phyloP scores from a whole-genome alignment of 345 rosid species.

The Clarkia xantiana region DNA sequence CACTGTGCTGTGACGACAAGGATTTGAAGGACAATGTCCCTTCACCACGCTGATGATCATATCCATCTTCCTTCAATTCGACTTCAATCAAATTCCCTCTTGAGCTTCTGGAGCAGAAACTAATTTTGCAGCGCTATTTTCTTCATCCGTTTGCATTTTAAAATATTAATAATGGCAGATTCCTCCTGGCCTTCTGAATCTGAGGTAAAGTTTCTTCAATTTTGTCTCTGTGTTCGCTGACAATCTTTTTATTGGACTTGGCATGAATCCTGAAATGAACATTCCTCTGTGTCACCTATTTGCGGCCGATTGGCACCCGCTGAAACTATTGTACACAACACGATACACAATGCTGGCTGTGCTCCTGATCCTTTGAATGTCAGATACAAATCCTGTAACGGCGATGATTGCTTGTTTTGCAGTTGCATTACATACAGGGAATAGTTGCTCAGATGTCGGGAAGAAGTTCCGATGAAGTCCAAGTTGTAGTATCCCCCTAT shows the following conservation, averaged over 20 bases:
- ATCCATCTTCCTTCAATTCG: too few relatives aligned
- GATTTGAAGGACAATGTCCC: too few relatives aligned
- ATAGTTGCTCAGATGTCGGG: conserved; percentile 50
- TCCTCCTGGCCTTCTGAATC: conserved; percentile 13
- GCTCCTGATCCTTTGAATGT: background rate
- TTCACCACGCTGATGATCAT: too few relatives aligned
- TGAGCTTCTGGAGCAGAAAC: too few relatives aligned
- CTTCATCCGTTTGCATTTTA: too few relatives aligned
- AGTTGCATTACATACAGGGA: conserved; percentile 31
- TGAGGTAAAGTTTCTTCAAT: conserved; percentile 7
- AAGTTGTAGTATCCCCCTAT: conserved; percentile 68
- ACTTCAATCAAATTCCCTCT: too few relatives aligned
- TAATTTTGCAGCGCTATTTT: too few relatives aligned
- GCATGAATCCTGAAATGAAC: background rate
- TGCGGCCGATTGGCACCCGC: too few relatives aligned
- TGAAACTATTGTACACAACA: too few relatives aligned
- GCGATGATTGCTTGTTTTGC: conserved; percentile 6
- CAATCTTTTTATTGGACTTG: background rate
- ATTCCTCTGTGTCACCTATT: background rate
- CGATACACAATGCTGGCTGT: background rate
- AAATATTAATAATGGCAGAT: conserved; percentile 8
- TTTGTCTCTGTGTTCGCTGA: background rate
- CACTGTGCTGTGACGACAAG: too few relatives aligned
- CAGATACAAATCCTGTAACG: background rate
- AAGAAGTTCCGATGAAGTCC: conserved; percentile 36